A percentile compares a stretch with the other conserved stretches of the same genome.
These are phyloP conservation scores for Aspergillus avenaceus DNA, from an alignment of 495 filamentous ascomycete genomes.

Conservation along the genomic window DNA sequence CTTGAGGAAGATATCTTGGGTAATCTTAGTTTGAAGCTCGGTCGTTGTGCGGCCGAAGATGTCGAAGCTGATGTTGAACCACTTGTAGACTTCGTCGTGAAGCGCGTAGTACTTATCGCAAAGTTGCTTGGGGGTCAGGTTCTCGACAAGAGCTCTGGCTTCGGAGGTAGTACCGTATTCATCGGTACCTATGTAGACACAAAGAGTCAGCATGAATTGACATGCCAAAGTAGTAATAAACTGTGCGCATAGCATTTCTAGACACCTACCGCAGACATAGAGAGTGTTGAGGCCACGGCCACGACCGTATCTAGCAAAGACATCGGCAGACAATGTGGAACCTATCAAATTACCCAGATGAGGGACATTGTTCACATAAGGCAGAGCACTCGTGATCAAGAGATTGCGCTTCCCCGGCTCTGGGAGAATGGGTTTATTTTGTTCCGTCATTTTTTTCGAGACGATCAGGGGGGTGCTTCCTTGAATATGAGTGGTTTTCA, in stretches of 20 bases:
- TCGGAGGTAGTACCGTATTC: conserved; percentile 88
- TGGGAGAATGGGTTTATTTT: conserved; percentile 2
- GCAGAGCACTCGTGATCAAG: conserved; percentile 58
- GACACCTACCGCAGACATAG: not conserved
- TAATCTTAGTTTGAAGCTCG: conserved; percentile 75
- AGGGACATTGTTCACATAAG: conserved; percentile 95
- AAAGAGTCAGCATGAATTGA: conserved; percentile 24
- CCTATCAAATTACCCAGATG: conserved; percentile 94
- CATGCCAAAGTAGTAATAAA: not conserved
- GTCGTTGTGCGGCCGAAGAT: conserved; percentile 82
- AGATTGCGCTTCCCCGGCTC: conserved; percentile 12
- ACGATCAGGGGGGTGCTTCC: not conserved
- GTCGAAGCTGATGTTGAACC: conserved; percentile 84
- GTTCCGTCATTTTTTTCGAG: not conserved
- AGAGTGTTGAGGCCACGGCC: conserved; percentile 1
- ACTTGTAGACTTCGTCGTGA: conserved; percentile 81
- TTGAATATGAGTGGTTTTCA: not conserved
- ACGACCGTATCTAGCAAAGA: conserved; percentile 47
- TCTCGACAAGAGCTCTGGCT: conserved; percentile 68
- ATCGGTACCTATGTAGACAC: conserved; percentile 69
- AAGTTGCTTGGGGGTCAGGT: conserved; percentile 64
- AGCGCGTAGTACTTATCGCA: conserved; percentile 83
- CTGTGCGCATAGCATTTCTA: not conserved
- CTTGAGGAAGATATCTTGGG: conserved; percentile 78
- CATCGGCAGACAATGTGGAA: conserved; percentile 78